Evolutionary conservation across 306 rosid species (phyloP).

Genomic region (Macrotyloma uniflorum): DNA sequence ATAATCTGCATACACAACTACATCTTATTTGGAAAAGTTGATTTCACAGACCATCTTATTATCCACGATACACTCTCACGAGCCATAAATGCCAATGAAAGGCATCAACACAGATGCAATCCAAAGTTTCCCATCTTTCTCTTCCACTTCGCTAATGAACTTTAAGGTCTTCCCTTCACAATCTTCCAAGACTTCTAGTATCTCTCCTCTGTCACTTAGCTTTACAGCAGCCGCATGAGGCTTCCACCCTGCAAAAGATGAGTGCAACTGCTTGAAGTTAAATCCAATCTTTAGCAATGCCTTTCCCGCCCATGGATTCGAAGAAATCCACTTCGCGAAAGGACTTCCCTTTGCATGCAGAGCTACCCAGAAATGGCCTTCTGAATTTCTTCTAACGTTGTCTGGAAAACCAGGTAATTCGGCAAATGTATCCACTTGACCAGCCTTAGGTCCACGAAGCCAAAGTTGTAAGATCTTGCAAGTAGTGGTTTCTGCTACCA

Average conservation of each 20-base stretch:
- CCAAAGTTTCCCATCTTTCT: conserved; percentile 88
- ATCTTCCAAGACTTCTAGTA: conserved; percentile 78
- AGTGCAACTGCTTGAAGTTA: conserved; percentile 61
- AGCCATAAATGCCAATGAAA: conserved; percentile 60
- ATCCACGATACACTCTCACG: conserved; percentile 17
- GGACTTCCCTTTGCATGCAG: conserved; percentile 67
- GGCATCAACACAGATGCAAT: conserved; percentile 88
- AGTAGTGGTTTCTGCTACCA: conserved; percentile 74
- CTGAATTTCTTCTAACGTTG: conserved; percentile 69
- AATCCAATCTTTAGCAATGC: conserved; percentile 59
- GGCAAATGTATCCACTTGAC: conserved; percentile 62
- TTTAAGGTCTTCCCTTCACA: conserved; percentile 67
- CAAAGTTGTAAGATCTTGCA: conserved; percentile 70
- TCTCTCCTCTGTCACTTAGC: conserved; percentile 67
- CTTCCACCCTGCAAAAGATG: conserved; percentile 61
- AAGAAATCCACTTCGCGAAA: conserved; percentile 50
- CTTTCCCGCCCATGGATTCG: conserved; percentile 63
- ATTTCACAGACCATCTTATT: background rate
- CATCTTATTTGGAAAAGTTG: background rate
- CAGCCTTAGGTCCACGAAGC: conserved; percentile 84
- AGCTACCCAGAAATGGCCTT: conserved; percentile 91
- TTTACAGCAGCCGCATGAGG: conserved; percentile 71
- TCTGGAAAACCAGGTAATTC: conserved; percentile 86
- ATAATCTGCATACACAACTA: conserved; percentile 2
- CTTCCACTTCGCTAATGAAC: conserved; percentile 86